Evolutionary conservation across 2,329 filamentous ascomycete genomes (phyloP), one percentile per base, ranked within the genome.

Genomic region (Colletotrichum cuscutae): DNA sequence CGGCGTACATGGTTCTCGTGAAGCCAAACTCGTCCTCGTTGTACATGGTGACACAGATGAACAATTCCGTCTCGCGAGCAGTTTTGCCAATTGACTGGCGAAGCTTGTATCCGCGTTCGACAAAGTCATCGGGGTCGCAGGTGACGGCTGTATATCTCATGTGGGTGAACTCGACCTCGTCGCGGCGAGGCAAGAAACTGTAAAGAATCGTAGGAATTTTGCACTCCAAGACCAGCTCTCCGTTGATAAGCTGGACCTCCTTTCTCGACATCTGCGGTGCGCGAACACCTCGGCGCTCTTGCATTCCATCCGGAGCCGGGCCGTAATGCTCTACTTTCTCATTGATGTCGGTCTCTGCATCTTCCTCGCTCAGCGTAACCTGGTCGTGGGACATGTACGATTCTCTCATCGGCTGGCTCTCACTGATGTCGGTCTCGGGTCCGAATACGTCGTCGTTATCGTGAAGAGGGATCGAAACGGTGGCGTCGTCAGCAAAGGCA

Each of bases 121-220:
- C 93, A 78, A 97, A 98, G 80, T 98, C 95, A 81, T 98, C 95
- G 0, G 95, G 97, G 80, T 98, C 95, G 82, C 95, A 98, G 2
- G 97, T 99, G n/a, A 98, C 97, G 11, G 97, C 97, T 0, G 96
- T 98, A 82, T 99, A 99, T 66, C 97, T 92, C 96, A 98, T 98
- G 80, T 98, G 95, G 0, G 97, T 99, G 82, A 99, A 99, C 80
- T 99, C 97, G 75, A 96, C 89, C 81, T 98, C 96, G 80, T 98
- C 95, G 72, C 96, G 91, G 19, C 96, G 91, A 0, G 97, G 97
- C 74, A 99, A 85, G 84, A 99, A 99, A 81, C 95, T 98, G 89
- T 98, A 97, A 53, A 99, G 87, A 77, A 98, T 99, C 0, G 97
- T 99, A 0, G 97, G 97, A 76, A 99, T 99, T 85, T 99, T 99